Conservation (phyloP, 1,139 yeast genomes). For the Geotrichum aggregatum region DNA sequence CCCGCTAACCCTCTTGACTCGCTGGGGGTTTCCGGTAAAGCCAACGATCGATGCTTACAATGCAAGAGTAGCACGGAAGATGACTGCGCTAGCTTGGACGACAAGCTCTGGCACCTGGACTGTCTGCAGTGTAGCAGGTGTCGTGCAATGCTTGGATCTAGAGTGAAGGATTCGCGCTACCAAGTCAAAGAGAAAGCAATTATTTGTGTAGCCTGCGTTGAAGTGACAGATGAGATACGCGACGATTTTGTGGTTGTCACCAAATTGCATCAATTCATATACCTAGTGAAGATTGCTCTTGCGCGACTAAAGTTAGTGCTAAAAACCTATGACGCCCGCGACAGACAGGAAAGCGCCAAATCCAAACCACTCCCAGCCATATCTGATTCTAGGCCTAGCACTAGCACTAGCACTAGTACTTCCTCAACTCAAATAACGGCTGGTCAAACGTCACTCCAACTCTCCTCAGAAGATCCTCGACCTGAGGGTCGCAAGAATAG, state of each 20-base stretch:
- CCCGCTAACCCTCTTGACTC: conserved; percentile 43
- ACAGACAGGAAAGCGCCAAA: conserved; percentile 13
- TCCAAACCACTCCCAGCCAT: not conserved
- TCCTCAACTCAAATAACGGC: conserved; percentile 7
- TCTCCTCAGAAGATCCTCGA: not conserved
- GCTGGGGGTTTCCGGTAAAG: conserved; percentile 55
- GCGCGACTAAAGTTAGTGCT: conserved; percentile 72
- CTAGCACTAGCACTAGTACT: not conserved
- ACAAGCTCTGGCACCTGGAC: conserved; percentile 72
- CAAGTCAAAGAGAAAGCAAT: conserved; percentile 41
- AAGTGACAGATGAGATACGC: conserved; percentile 45
- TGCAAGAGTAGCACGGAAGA: conserved; percentile 82
- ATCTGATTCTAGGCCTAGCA: conserved; percentile 2
- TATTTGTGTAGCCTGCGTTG: conserved; percentile 55
- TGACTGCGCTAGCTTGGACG: conserved; percentile 59
- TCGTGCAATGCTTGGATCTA: conserved; percentile 14
- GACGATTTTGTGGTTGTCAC: conserved; percentile 59
- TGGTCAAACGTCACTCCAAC: conserved; percentile 1
- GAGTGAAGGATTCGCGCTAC: conserved; percentile 45
- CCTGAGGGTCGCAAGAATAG: not conserved
- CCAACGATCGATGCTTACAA: conserved; percentile 70
- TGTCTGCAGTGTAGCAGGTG: conserved; percentile 60
- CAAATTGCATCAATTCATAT: conserved; percentile 67
- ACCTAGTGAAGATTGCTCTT: conserved; percentile 76
- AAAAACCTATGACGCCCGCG: conserved; percentile 42